Evolutionary conservation across 768 basidiomycete genomes (phyloP), one percentile per base, ranked within the genome.

Genomic region (Lactifluus echinatus): DNA sequence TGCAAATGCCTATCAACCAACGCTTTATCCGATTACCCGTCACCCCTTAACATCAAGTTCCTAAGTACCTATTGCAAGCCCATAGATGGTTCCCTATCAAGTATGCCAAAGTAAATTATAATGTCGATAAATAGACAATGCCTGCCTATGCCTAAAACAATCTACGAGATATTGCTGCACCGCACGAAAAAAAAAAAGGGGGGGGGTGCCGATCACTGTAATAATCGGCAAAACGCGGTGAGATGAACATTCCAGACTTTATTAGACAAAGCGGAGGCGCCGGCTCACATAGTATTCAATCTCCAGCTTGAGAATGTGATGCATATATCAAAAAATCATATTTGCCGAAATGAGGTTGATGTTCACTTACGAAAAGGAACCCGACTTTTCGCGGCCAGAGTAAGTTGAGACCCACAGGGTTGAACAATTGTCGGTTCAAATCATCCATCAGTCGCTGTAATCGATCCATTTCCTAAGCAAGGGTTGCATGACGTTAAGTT

Each of bases 271-370:
- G 21, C n/a, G 4, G 31, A 21, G 24, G 21, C 40, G 29, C 12
- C 42, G 39, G 79, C 87, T 73, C 53, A 89, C 87, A 71, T 93
- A 93, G 73, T 93, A 93, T 66, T 97, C 94, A 57, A 97, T 89
- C 75, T 97, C 94, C 65, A 97, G 78, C 94, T 97, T 65, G 12
- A 47, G n/a, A 19, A 36, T 12, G 51, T 33, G n/a, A 58, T 40
- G 50, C 55, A 44, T 46, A 47, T 23, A 44, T 40, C 4, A 19
- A 21, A 40, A 28, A 24, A 17, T 12, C 45, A 19, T 19, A 31
- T 15, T 48, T 39, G 34, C 47, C 29, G 50, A 50, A 49, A 50
- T 45, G 45, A 50, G 6, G 23, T 3, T 23, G 2, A 53, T 26
- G 8, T 24, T 47, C 17, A 87, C 94, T 71, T 68, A 97, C 95